Conservation (phyloP, 257 asterid species). For the Prunella vulgaris region DNA sequence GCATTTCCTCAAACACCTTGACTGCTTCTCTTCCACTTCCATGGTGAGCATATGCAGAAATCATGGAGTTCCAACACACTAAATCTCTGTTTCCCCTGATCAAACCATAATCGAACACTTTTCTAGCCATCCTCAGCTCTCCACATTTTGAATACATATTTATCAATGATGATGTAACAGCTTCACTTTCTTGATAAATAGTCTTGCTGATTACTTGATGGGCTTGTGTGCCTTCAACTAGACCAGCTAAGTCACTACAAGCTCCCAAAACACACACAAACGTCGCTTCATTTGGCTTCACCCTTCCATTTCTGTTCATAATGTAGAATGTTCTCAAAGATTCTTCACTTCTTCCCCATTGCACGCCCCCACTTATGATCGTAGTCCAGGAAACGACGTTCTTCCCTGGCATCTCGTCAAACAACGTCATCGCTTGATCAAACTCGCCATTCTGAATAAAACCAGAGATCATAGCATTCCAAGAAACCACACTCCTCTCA, state of each 20-base stretch:
- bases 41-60: constrained; percentile 69
- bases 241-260: constrained; percentile 57
- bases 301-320: constrained; percentile 36
- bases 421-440: constrained; percentile 35
- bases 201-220: constrained; percentile 65
- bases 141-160: constrained; percentile 75
- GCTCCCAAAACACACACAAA: constrained; percentile 57
- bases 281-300: constrained; percentile 58
- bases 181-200: constrained; percentile 34
- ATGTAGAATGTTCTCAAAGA: constrained; percentile 35
- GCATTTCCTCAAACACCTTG: constrained; percentile 44
- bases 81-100: constrained; percentile 35
- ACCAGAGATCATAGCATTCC: constrained; percentile 66
- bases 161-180: constrained; percentile 50
- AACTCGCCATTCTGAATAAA: constrained; percentile 42
- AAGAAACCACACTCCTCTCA: constrained; percentile 49
- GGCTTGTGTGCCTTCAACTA: constrained; percentile 47
- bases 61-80: constrained; percentile 59
- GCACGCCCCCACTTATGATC: constrained; percentile 44
- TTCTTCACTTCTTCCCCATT: constrained; percentile 45
- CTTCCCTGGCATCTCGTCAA: constrained; percentile 44
- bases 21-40: constrained; percentile 54
- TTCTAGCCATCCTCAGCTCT: constrained; percentile 39
- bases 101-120: constrained; percentile 41
- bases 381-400: constrained; percentile 66